Base-by-base conservation (phyloP, 805 yeast genomes). In the Kodamaea neixiangensis region DNA sequence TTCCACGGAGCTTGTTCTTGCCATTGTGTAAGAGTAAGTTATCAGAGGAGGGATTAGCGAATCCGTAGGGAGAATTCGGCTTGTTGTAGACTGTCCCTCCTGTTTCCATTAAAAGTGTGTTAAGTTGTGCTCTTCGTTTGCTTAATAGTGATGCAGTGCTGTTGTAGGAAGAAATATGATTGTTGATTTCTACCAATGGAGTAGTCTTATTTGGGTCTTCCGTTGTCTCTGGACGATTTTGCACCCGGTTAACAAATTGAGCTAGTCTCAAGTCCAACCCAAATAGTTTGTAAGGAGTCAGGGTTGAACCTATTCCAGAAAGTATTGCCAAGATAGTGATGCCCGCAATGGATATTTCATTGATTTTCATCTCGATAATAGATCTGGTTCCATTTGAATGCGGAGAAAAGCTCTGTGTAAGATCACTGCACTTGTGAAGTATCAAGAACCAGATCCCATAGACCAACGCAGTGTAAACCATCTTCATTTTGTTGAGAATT, bases 241-340 rank as follows among this genome's bases (percentile, higher is more conserved):
- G 41, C 47, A 37, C 13, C n/a, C 21, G 14, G 3, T 25, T n/a
- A 18, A 46, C 21, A 15, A 48, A 13, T n/a, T 20, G 22, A 29
- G 38, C 40, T 14, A 54, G 13, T 33, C 45, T 46, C 21, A 11
- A 19, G 18, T 54, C 60, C 5, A 56, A 9, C 2, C 53, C 43
- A 34, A 65, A 58, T 22, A 58, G 49, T 22, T 64, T 61, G 54
- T 64, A 72, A 7, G 81, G 75, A 0, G 81, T 77, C 39, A 80
- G 72, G 11, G 76, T 63, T 5, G 80, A 75, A 1, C 83, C 85
- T 40, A 80, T 70, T 2, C 85, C 85, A 9, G 81, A 78, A 15
- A 80, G 63, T 0, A 77, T 54, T 0, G 82, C 79, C 47, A 80
- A 68, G 46, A 77, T 71, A n/a, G 79, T 68, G 25, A 80, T 74